A percentile compares a stretch with the other conserved stretches of the same genome.
These are phyloP conservation scores for Cytidiella melzeri DNA, from an alignment of 768 basidiomycete genomes.

Conservation along the genomic window DNA sequence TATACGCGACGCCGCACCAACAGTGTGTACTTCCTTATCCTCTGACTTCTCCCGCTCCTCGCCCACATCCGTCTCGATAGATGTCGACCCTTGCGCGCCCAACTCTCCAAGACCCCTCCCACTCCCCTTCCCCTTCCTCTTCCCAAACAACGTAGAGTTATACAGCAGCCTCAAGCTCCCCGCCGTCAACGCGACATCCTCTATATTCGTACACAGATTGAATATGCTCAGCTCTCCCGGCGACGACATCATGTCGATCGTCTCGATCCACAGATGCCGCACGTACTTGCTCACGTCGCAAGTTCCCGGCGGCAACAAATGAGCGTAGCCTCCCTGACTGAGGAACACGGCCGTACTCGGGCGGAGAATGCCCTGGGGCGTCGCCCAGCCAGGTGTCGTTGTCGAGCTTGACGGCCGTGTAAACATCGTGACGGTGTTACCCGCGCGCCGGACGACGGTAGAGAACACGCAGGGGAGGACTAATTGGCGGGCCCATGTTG, in stretches of 20 bases:
- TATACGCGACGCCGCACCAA: conserved; percentile 2
- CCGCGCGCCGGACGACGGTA: conserved; percentile 15
- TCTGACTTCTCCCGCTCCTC: neutral
- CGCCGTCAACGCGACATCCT: conserved; percentile 17
- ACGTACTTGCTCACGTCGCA: conserved; percentile 11
- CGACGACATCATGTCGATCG: conserved; percentile 11
- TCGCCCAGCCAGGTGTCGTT: conserved; percentile 3
- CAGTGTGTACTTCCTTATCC: neutral
- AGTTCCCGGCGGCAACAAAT: conserved; percentile 2
- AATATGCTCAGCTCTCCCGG: conserved; percentile 16
- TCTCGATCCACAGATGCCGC: conserved; percentile 21
- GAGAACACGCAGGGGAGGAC: conserved; percentile 16
- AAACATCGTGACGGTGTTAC: neutral
- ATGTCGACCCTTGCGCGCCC: too few relatives aligned
- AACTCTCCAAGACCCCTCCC: neutral
- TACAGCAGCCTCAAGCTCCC: conserved; percentile 16
- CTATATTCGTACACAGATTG: conserved; percentile 15
- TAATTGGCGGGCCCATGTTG: conserved; percentile 16
- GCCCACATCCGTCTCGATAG: neutral
- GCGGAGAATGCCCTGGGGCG: neutral
- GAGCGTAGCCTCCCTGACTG: neutral
- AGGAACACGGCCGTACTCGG: conserved; percentile 1
- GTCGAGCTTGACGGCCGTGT: neutral
- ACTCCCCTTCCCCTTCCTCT: neutral
- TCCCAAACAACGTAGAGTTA: conserved; percentile 1